Base-by-base conservation (phyloP, 345 rosid genomes). In the Brassica rapa region DNA sequence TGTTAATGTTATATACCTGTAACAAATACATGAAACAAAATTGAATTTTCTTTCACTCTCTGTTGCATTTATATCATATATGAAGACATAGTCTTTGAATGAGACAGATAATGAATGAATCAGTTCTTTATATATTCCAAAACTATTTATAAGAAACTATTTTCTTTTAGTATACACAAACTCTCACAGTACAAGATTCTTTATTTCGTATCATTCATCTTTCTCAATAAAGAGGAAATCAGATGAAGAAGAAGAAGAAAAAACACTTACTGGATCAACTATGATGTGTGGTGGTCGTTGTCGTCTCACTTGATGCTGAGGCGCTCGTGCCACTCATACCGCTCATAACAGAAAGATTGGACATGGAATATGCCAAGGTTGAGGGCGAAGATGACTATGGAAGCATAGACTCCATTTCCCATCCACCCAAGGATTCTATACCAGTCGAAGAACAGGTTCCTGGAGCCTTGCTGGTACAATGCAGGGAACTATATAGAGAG, bases 401-500 rank as follows among this genome's bases (percentile, higher is more conserved):
- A 90, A 53, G 89, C 79, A 4, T 80, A 79, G 9, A 81, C 63
- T n/a, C 94, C 91, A 4, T 93, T 93, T 6, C 80, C 65, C 74
- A 93, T 86, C 96, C 94, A 90, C n/a, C n/a, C n/a, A n/a, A n/a
- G n/a, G n/a, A n/a, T n/a, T n/a, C n/a, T n/a, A n/a, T n/a, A n/a
- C n/a, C n/a, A n/a, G n/a, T 75, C 80, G 82, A 90, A 89, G 82
- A 81, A 74, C 46, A 87, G 53, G 70, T 91, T 89, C 76, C 74
- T 86, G 16, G 85, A 94, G 39, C 96, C 98, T 85, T 89, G 91
- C 70, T 82, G 89, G 80, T 93, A 90, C 6, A 93, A 81, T 11
- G 90, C 93, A 15, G 93, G 96, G 74, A 90, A 93, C 96, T 90
- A 68, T 1, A 74, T 4, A 79, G 67, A 61, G 33, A 8, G 61